Percentiles rank a stretch among this genome's conserved stretches.
Evolutionary conservation across 2,329 filamentous ascomycete genomes (phyloP).

Genomic region (Aspergillus pseudoviridinutans): DNA sequence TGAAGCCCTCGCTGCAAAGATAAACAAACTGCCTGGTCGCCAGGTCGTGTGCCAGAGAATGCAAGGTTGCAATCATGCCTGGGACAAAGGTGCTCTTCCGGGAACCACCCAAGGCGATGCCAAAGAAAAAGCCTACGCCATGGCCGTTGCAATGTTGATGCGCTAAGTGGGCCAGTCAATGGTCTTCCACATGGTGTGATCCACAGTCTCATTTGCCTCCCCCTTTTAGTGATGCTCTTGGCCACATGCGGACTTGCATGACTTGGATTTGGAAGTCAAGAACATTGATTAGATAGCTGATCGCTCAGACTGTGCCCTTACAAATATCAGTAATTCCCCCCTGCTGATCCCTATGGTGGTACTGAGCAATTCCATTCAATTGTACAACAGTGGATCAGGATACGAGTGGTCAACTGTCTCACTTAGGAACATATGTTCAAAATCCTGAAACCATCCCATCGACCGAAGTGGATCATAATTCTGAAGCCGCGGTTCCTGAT

Average conservation of each 20-base stretch:
- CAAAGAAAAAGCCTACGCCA: slow-evolving; percentile 33
- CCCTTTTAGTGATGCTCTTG: slow-evolving; percentile 1
- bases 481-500: slow-evolving; percentile 15
- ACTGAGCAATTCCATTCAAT: background rate
- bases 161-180: background rate
- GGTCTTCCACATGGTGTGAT: background rate
- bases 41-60: slow-evolving; percentile 31
- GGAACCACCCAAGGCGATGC: slow-evolving; percentile 25
- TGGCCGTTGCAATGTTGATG: slow-evolving; percentile 30
- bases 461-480: background rate
- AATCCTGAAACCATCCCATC: background rate
- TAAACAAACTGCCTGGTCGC: slow-evolving; percentile 15
- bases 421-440: slow-evolving; percentile 2
- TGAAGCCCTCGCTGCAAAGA: slow-evolving; percentile 25
- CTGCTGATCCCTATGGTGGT: background rate
- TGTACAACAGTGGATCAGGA: background rate
- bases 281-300: background rate
- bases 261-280: background rate
- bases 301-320: background rate
- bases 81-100: slow-evolving; percentile 31
- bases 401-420: background rate
- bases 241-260: background rate
- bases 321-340: background rate
- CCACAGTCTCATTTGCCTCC: background rate
- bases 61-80: slow-evolving; percentile 36